Evolutionary conservation across 768 basidiomycete genomes (phyloP).

Genomic region (Suillus spraguei): DNA sequence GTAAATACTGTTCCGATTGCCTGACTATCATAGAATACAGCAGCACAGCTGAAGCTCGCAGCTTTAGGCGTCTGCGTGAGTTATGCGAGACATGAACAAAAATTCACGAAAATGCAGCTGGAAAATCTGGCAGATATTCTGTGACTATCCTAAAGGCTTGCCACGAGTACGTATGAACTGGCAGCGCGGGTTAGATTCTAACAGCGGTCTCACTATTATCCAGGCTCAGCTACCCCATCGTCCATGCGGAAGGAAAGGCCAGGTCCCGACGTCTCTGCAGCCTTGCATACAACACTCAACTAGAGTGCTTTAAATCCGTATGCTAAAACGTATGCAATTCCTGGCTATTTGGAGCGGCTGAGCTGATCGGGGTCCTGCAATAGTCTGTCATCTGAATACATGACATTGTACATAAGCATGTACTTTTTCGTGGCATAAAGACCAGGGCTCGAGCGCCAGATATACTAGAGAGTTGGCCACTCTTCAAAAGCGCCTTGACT

Average conservation of each 20-base stretch:
- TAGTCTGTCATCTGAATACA: neutral
- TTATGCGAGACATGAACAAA: neutral
- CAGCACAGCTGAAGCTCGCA: neutral
- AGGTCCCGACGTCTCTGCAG: neutral
- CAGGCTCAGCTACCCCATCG: neutral
- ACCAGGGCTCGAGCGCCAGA: neutral
- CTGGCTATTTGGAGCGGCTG: neutral
- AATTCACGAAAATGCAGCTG: neutral
- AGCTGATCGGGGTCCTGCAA: neutral
- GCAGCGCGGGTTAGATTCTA: neutral
- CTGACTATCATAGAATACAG: neutral
- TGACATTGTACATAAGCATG: neutral
- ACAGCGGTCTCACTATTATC: neutral
- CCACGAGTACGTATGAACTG: neutral
- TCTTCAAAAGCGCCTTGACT: slow-evolving; percentile 84
- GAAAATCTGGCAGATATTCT: neutral
- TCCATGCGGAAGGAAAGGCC: neutral
- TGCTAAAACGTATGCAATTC: neutral
- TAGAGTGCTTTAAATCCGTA: neutral
- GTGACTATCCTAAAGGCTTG: neutral
- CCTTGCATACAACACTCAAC: neutral
- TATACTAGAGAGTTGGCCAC: slow-evolving; percentile 51
- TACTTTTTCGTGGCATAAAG: neutral
- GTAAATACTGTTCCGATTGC: neutral
- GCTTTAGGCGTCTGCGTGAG: neutral